Conservation (phyloP, 2,329 filamentous ascomycete species). For the Plectosphaerella cucumerina region DNA sequence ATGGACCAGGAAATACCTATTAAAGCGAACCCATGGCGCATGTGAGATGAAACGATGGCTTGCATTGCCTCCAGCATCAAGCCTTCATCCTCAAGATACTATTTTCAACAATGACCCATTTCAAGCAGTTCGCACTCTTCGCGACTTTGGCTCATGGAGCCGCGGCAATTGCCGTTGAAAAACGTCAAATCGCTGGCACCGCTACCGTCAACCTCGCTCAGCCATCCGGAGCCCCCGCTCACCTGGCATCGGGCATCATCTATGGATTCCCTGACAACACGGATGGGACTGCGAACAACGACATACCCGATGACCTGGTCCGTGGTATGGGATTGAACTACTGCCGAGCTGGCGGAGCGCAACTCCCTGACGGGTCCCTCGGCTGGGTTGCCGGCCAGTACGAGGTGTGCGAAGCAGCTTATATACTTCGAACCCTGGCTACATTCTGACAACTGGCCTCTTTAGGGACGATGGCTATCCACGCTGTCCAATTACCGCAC, state of each 20-base stretch:
- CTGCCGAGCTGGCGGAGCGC: slow-evolving; percentile 10
- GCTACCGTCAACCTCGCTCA: not conserved
- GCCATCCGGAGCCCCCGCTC: not conserved
- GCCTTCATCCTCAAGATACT: not conserved
- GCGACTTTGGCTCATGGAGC: not conserved
- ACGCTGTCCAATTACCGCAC: slow-evolving; percentile 3
- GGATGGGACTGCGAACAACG: slow-evolving; percentile 3
- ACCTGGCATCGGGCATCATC: slow-evolving; percentile 10
- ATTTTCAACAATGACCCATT: not conserved
- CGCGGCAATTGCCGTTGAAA: not conserved
- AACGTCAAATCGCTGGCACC: not conserved
- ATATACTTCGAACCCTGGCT: not conserved
- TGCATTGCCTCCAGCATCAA: not conserved
- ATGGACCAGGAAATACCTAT: too few species aligned
- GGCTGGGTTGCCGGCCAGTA: not conserved
- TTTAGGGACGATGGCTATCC: not conserved
- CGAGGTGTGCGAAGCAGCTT: not conserved
- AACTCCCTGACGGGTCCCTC: slow-evolving; percentile 5
- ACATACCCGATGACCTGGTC: slow-evolving; percentile 5
- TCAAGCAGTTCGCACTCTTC: not conserved
- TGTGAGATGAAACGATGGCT: too few species aligned
- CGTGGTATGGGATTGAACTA: slow-evolving; percentile 1
- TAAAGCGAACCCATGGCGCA: too few species aligned
- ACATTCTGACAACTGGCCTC: not conserved
- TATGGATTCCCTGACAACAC: slow-evolving; percentile 10